These are phyloP conservation scores for Jackrogersella minutella DNA, from an alignment of 495 filamentous ascomycete species.

Conservation along the genomic window DNA sequence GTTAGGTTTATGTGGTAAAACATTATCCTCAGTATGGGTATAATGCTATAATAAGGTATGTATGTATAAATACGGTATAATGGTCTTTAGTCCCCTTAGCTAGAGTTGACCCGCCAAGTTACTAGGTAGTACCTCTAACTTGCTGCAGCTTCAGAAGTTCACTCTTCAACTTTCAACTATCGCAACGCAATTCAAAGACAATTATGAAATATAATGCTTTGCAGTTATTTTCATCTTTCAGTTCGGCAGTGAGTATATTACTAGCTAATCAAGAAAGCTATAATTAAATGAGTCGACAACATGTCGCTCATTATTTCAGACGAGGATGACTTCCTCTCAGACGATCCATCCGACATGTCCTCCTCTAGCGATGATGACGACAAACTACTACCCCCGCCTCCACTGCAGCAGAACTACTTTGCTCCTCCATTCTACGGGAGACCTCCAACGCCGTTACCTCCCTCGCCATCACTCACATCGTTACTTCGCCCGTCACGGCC, in stretches of 20 bases:
- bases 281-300: conserved; percentile 9
- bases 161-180: background rate
- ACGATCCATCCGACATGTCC: conserved; percentile 45
- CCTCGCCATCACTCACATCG: conserved; percentile 93
- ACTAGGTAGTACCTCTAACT: no score
- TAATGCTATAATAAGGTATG: no score
- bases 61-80: no score
- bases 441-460: conserved; percentile 87
- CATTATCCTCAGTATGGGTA: no score
- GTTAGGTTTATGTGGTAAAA: no score
- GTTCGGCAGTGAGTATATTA: background rate
- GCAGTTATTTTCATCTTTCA: background rate
- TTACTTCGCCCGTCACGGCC: conserved; percentile 91
- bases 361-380: conserved; percentile 41
- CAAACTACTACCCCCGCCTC: conserved; percentile 44
- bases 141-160: background rate
- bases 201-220: background rate
- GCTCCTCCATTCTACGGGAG: conserved; percentile 89
- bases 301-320: conserved; percentile 62
- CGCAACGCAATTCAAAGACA: background rate
- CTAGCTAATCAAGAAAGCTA: background rate
- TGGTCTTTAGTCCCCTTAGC: no score
- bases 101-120: no score
- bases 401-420: conserved; percentile 66
- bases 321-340: conserved; percentile 56